Evolutionary conservation across 1,139 yeast genomes (phyloP).

Genomic region (Saccharomyces pastorianus): DNA sequence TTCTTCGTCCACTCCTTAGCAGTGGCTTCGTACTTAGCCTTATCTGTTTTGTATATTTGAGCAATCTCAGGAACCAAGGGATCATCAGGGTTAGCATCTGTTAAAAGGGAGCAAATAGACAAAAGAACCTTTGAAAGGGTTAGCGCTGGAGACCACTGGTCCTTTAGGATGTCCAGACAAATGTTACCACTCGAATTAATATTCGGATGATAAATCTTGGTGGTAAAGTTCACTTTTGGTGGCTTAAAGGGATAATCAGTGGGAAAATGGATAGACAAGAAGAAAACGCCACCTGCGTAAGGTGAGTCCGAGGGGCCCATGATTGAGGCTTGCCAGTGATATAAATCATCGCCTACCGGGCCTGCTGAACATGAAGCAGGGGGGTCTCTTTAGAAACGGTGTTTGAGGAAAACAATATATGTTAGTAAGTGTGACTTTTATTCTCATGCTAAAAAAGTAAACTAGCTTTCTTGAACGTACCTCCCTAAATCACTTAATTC

Average conservation of each 20-base stretch:
- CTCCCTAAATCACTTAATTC: conserved; percentile 90
- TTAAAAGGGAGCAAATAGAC: conserved; percentile 80
- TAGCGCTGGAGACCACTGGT: conserved; percentile 65
- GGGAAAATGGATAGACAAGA: conserved; percentile 85
- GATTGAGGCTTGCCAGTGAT: conserved; percentile 95
- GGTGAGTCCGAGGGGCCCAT: conserved; percentile 95
- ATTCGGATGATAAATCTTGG: conserved; percentile 85
- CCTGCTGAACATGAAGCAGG: conserved; percentile 99
- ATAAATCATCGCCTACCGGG: conserved; percentile 92
- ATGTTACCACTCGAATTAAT: conserved; percentile 76
- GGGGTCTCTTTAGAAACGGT: conserved; percentile 37
- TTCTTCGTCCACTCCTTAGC: conserved; percentile 98
- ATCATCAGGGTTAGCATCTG: conserved; percentile 98
- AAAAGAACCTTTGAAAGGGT: conserved; percentile 80
- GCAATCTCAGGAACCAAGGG: conserved; percentile 98
- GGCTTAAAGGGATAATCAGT: conserved; percentile 93
- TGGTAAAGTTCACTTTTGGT: conserved; percentile 82
- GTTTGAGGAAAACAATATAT: neutral
- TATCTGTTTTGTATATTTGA: conserved; percentile 88
- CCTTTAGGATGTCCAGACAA: conserved; percentile 38
- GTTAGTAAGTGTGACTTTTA: neutral
- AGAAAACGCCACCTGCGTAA: conserved; percentile 87
- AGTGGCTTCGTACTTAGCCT: conserved; percentile 89
- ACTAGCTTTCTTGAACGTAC: conserved; percentile 41
- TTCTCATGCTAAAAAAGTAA: no score